Conservation (phyloP, 495 filamentous ascomycete species). For the Lasiosphaeria miniovina region DNA sequence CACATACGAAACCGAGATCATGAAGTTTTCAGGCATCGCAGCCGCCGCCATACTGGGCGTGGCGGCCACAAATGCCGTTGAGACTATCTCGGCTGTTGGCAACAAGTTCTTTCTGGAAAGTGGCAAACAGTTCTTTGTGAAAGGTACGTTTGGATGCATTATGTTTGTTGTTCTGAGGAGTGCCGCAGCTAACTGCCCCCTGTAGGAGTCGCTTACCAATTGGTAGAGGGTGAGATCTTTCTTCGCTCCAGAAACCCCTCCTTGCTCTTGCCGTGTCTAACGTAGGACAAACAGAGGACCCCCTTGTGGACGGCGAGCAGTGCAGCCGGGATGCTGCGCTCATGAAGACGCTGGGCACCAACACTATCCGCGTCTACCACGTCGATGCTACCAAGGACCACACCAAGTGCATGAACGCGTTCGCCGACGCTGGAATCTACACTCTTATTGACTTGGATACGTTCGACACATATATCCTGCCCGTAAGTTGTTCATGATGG, state of each 20-base stretch:
- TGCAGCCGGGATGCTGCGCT: slow-evolving; percentile 72
- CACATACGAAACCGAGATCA: slow-evolving; percentile 13
- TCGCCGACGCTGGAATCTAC: slow-evolving; percentile 74
- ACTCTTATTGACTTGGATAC: slow-evolving; percentile 81
- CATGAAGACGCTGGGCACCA: slow-evolving; percentile 79
- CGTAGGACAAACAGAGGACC: slow-evolving; percentile 51
- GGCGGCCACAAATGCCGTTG: slow-evolving; percentile 35
- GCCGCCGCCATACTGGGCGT: slow-evolving; percentile 34
- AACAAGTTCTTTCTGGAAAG: slow-evolving; percentile 80
- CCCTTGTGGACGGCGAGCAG: slow-evolving; percentile 70
- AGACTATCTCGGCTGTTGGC: slow-evolving; percentile 67
- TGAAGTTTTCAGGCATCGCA: slow-evolving; percentile 33
- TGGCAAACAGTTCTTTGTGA: slow-evolving; percentile 78
- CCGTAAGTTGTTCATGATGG: slow-evolving; percentile 45
- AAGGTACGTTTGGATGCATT: slow-evolving; percentile 50
- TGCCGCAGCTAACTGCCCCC: not conserved
- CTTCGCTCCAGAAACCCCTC: not conserved
- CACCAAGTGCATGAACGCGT: slow-evolving; percentile 65
- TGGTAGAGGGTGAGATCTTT: slow-evolving; percentile 18
- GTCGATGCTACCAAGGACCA: slow-evolving; percentile 70
- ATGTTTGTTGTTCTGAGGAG: not conserved
- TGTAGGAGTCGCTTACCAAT: slow-evolving; percentile 26
- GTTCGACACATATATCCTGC: slow-evolving; percentile 73
- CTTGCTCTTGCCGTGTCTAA: not conserved
- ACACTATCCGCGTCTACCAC: slow-evolving; percentile 87